Base-by-base conservation (phyloP, 345 rosid species). In the Sisymbrium irio region DNA sequence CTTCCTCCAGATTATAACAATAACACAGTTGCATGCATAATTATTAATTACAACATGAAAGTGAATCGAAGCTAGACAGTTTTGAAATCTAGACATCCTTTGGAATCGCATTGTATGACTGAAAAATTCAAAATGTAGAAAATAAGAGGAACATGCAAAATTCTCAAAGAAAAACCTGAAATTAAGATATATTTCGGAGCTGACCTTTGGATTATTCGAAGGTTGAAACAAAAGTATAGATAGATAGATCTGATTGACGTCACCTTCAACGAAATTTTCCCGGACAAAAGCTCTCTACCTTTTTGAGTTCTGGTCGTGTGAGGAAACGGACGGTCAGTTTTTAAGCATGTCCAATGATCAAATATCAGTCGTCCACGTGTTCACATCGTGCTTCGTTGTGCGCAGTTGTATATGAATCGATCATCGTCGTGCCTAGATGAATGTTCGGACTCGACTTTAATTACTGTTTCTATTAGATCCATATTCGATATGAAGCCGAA, bases 371-470 rank as follows among this genome's bases (percentile, higher is more conserved):
- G 19, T 0, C 47, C 80, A 77, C 76, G 76, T 65, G 49, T 65
- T 3, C n/a, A 15, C 32, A 58, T 77, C 80, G 80, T 77, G 80
- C 72, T 28, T 32, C 55, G 55, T 64, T 57, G 72, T 70, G 72
- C 72, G 67, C 55, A 46, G 65, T 54, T 53, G 14, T 62, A 18
- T 62, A 18, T 41, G 32, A 2, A 1, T 28, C 9, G 36, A 49
- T 51, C 22, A 15, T 32, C 74, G 69, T 69, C 75, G 79, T 76
- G 79, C 75, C 17, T 62, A 55, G 66, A 54, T 76, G 42, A 69
- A 42, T 44, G 41, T 63, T 46, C 67, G 11, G 20, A 47, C 30
- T 60, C 18, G n/a, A 33, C n/a, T 71, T 45, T 33, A 5, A 27
- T 9, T 56, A 36, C 66, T 5, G 25, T 45, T 10, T 65, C 60